A percentile compares a stretch with the other conserved stretches of the same genome.
phyloP scores from a whole-genome alignment of 495 filamentous ascomycete genomes.

The Copromyces sp. region DNA sequence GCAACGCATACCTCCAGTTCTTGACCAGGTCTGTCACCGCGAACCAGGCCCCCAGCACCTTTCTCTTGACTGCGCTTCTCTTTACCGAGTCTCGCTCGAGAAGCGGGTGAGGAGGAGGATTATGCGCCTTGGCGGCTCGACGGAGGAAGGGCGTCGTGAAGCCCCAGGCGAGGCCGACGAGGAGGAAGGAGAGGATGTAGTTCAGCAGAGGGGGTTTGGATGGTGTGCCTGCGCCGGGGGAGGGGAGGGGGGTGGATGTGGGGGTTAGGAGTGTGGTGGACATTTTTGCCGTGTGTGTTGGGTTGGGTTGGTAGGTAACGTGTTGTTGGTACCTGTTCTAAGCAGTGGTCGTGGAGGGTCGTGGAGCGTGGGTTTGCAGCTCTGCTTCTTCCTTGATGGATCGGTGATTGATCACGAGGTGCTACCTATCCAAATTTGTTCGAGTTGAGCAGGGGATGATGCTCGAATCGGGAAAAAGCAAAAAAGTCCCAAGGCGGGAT shows the following conservation, averaged over 20 bases:
- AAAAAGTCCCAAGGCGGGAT: too few species aligned
- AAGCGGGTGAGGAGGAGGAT: conserved; percentile 40
- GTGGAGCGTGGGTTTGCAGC: neutral
- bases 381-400: neutral
- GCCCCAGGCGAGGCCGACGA: conserved; percentile 84
- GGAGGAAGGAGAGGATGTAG: conserved; percentile 78
- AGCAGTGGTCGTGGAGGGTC: neutral
- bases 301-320: too few species aligned
- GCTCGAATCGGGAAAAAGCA: neutral
- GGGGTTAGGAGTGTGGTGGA: too few species aligned
- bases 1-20: conserved; percentile 75
- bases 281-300: too few species aligned
- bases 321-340: neutral
- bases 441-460: neutral
- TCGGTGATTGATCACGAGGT: neutral
- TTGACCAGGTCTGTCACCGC: conserved; percentile 68
- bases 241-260: neutral
- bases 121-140: conserved; percentile 49
- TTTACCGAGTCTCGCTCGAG: conserved; percentile 30
- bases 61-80: conserved; percentile 43
- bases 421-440: neutral
- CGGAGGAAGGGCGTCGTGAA: conserved; percentile 68
- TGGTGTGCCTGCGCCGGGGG: conserved; percentile 17
- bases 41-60: conserved; percentile 49
- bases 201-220: conserved; percentile 51